Percentiles rank a stretch among this genome's conserved stretches.
These are phyloP conservation scores for Verticillium albo-atrum DNA, from an alignment of 2,329 filamentous ascomycete genomes.

Conservation along the genomic window DNA sequence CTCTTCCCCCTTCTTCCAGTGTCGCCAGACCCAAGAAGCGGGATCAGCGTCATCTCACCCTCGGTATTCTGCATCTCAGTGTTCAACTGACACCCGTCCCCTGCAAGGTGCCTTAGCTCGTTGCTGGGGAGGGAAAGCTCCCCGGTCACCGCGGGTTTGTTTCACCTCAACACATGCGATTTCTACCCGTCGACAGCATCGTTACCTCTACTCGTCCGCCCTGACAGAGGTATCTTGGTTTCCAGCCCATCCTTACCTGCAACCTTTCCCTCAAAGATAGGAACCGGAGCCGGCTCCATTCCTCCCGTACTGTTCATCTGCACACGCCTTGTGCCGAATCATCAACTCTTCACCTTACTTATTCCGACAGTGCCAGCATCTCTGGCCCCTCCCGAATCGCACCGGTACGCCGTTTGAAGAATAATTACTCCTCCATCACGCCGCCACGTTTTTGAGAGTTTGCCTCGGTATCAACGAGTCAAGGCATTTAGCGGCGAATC, in stretches of 20 bases:
- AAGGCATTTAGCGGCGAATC: too few relatives aligned
- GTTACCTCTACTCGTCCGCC: not conserved
- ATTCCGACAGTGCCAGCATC: not conserved
- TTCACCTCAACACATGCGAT: not conserved
- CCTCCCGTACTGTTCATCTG: not conserved
- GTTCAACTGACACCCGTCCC: not conserved
- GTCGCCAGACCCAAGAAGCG: not conserved
- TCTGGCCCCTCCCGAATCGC: too few relatives aligned
- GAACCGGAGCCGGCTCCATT: not conserved
- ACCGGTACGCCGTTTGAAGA: not conserved
- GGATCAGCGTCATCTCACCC: not conserved
- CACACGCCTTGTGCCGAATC: not conserved
- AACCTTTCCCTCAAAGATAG: not conserved
- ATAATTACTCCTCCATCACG: not conserved
- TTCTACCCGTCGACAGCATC: not conserved
- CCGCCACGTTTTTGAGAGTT: too few relatives aligned
- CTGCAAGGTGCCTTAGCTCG: not conserved
- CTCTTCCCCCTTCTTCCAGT: not conserved
- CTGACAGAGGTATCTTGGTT: not conserved
- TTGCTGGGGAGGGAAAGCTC: not conserved
- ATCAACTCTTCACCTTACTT: not conserved
- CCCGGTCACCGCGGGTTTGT: slow-evolving; percentile 1
- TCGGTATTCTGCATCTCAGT: slow-evolving; percentile 1
- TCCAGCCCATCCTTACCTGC: not conserved
- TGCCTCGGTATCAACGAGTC: too few relatives aligned